Evolutionary conservation across 345 rosid species (phyloP).

Genomic region (Crucihimalaya himalaica): DNA sequence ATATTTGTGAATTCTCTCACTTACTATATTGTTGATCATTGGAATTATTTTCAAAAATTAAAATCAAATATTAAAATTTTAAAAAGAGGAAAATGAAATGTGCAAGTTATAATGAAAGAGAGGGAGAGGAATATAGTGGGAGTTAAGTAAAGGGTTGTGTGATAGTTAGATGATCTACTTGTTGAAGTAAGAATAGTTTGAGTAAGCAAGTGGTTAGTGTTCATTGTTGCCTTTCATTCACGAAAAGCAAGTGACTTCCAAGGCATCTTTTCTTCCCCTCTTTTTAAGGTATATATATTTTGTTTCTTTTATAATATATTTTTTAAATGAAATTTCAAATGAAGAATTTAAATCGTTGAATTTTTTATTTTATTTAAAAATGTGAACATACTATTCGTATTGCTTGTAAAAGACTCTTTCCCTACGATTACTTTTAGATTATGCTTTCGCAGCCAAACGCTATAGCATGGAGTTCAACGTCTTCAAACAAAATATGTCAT

Average conservation of each 20-base stretch:
- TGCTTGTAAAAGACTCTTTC: constrained; percentile 31
- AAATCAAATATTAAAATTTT: not conserved
- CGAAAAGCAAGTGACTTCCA: constrained; percentile 77
- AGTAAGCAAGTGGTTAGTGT: constrained; percentile 83
- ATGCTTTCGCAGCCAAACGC: constrained; percentile 14
- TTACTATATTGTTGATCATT: constrained; percentile 20
- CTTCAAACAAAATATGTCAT: constrained; percentile 17
- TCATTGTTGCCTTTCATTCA: constrained; percentile 86
- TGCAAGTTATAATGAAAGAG: constrained; percentile 30
- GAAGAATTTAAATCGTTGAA: not conserved
- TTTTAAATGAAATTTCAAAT: not conserved
- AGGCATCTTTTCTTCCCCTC: constrained; percentile 53
- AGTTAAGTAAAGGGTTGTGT: constrained; percentile 45
- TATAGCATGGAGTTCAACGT: constrained; percentile 4
- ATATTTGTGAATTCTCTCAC: constrained; percentile 50
- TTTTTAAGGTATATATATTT: constrained; percentile 28
- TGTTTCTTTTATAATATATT: not conserved
- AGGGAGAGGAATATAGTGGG: constrained; percentile 33
- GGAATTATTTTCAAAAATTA: not conserved
- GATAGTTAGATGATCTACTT: constrained; percentile 48
- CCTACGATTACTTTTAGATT: constrained; percentile 20
- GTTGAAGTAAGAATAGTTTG: constrained; percentile 77
- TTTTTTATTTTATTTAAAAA: constrained; percentile 27
- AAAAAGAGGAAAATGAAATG: constrained; percentile 28
- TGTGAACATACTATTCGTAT: constrained; percentile 45